Evolutionary conservation across 345 rosid species (phyloP).

Genomic region (Populus euphratica): DNA sequence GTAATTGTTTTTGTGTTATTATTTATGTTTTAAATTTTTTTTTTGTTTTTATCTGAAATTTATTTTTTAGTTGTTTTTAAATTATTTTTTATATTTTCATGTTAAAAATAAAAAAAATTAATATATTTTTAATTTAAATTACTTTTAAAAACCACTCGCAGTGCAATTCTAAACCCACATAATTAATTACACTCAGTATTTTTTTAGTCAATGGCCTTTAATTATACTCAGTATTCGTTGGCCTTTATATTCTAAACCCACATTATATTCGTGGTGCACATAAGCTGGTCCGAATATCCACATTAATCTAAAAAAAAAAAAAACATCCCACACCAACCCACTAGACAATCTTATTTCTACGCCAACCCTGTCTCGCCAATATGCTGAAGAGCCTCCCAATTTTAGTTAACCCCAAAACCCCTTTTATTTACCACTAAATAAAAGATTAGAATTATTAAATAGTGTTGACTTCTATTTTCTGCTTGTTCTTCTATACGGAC

Average conservation of each 20-base stretch:
- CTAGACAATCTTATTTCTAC: not conserved
- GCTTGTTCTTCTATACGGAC: not conserved
- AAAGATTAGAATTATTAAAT: not conserved
- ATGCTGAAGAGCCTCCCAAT: not conserved
- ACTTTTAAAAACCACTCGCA: no score
- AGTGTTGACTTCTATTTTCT: not conserved
- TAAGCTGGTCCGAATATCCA: no score
- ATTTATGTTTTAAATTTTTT: no score
- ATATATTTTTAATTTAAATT: no score
- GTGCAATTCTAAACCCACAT: not conserved
- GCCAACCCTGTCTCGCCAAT: not conserved
- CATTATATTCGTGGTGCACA: no score
- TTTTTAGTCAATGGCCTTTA: constrained; percentile 17
- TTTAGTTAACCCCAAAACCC: not conserved
- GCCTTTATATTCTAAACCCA: no score
- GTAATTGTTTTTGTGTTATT: no score
- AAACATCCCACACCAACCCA: not conserved
- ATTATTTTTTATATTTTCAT: no score
- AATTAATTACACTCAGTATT: not conserved
- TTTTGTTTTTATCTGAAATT: no score
- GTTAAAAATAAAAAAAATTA: no score
- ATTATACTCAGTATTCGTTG: not conserved
- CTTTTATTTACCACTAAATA: not conserved
- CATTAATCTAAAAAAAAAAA: not conserved
- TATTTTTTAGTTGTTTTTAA: no score